Base-by-base conservation (phyloP, 306 rosid species). In the Quillaja saponaria region DNA sequence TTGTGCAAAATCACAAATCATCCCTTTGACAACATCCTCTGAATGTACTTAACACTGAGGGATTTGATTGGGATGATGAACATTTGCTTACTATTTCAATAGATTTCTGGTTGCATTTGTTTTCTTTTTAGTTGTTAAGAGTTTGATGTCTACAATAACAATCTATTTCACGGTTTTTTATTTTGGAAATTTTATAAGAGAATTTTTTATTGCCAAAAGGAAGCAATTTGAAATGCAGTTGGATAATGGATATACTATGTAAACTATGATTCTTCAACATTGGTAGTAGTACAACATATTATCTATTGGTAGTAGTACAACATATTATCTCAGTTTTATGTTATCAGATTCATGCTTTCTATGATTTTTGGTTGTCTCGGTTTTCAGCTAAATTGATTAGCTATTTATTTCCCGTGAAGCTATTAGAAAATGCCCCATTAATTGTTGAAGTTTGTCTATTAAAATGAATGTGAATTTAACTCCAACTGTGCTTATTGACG, bases 1-100 rank as follows among this genome's bases (percentile, higher is more conserved):
- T 31, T 82, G 97, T 90, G 97, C 95, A 0, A 90, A 20, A 90
- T 76, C 31, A 6, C 41, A 6, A 4, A n/a, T 77, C 85, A 44
- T 66, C 71, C 69, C 62, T 34, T 45, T 20, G 53, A 5, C 65
- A 13, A 18, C 52, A 14, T 78, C 78, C 84, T 83, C 80, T 61
- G 19, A 67, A 3, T 45, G 6, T 64, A 2, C n/a, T 19, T 13
- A 11, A 6, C 19, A 10, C 25, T 37, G 74, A 31, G 88, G 86
- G 41, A 69, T 73, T 76, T 47, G 7, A 18, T 19, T 28, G 15
- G 77, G 77, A 72, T 66, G 85, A 80, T 74, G 52, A 20, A 80
- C 84, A 90, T 78, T 71, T 25, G n/a, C 46, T 12, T 12, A 6
- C 10, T 34, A 7, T 2, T 15, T 49, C 6, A 40, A 1, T 12